Evolutionary conservation across 2,329 filamentous ascomycete genomes (phyloP), one percentile per base, ranked within the genome.

Genomic region (Orbilia blumenaviensis): DNA sequence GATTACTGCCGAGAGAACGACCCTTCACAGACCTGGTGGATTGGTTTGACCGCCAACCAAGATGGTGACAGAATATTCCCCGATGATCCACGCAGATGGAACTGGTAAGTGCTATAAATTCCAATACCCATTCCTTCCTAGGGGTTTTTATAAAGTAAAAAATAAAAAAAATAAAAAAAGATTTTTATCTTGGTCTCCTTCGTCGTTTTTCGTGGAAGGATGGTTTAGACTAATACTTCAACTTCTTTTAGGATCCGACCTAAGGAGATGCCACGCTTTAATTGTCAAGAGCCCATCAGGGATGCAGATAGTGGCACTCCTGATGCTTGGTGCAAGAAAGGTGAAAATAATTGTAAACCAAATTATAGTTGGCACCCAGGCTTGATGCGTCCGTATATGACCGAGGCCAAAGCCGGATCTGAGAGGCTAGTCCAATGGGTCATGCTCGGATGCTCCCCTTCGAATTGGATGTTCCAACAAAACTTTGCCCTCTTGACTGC

Each of bases 71-170:
- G n/a, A 38, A 48, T 5, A 27, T 36, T 12, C n/a, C 16, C 18
- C 0, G 48, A 54, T 36, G 60, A 61, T 36, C 58, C 64, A 1
- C 8, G 38, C 9, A 69, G 38, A 23, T 69, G 64, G 58, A 76
- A 38, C 29, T 76, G 72, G 72, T 76, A 44, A 52, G 71, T 34
- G n/a, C n/a, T n/a, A n/a, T n/a, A n/a, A n/a, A n/a, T n/a, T n/a
- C n/a, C n/a, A n/a, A n/a, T n/a, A n/a, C n/a, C n/a, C n/a, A n/a
- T n/a, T n/a, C 21, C 23, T 1, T n/a, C 41, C 8, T 44, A 12
- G 34, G 23, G 41, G 12, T 44, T 1, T 2, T 21, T 23, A 21
- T 41, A n/a, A 44, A 18, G 41, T 7, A 44, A 18, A n/a, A n/a
- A n/a, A n/a, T n/a, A n/a, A n/a, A n/a, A n/a, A n/a, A n/a, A n/a